phyloP scores from a whole-genome alignment of 768 basidiomycete genomes.

The Gautieria morchelliformis region DNA sequence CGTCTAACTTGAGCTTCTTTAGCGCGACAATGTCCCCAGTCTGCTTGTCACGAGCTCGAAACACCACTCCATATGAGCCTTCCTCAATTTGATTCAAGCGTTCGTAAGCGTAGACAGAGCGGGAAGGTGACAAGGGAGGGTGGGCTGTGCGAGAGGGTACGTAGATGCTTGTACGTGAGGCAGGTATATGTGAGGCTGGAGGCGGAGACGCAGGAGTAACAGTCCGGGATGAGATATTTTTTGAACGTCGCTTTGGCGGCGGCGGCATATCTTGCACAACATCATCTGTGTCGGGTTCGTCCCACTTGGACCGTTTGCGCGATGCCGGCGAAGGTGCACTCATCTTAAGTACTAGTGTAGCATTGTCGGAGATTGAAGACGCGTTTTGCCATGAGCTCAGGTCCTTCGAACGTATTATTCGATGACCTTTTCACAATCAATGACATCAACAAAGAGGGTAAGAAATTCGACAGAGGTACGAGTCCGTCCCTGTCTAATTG shows the following conservation, averaged over 20 bases:
- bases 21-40: constrained; percentile 94
- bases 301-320: constrained; percentile 74
- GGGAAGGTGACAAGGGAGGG: constrained; percentile 74
- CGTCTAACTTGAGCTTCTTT: constrained; percentile 96
- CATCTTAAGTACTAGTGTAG: constrained; percentile 23
- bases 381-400: constrained; percentile 44
- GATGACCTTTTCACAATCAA: constrained; percentile 88
- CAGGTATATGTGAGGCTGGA: not conserved
- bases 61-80: constrained; percentile 95
- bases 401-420: constrained; percentile 73
- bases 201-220: not conserved
- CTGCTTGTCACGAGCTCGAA: constrained; percentile 89
- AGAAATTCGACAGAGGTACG: constrained; percentile 95
- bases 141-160: constrained; percentile 71
- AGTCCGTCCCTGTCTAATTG: constrained; percentile 1
- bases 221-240: constrained; percentile 23
- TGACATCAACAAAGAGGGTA: constrained; percentile 83
- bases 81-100: constrained; percentile 97
- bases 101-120: constrained; percentile 92
- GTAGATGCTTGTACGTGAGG: constrained; percentile 37
- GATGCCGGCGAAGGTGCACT: constrained; percentile 41
- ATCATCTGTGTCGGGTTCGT: constrained; percentile 35
- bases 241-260: constrained; percentile 46
- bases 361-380: constrained; percentile 21
- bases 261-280: constrained; percentile 25